Conservation (phyloP, 257 asterid species). For the Nicotiana noctiflora region DNA sequence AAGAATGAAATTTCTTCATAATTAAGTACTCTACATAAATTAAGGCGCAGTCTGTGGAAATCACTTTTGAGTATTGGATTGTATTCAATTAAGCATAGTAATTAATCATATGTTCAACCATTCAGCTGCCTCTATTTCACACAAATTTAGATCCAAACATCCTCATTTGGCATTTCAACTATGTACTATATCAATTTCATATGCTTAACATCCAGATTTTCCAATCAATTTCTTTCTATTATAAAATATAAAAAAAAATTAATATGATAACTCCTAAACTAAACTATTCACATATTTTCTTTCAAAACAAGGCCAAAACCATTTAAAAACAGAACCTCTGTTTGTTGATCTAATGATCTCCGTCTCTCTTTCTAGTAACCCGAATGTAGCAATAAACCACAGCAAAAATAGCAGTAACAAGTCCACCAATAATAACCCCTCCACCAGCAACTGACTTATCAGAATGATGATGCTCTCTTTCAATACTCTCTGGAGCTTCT, state of each 20-base stretch:
- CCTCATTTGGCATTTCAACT: not conserved
- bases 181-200: not conserved
- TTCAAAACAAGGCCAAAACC: too few species aligned
- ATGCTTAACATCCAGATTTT: not conserved
- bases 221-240: not conserved
- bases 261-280: not conserved
- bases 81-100: not conserved
- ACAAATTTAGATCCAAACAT: not conserved
- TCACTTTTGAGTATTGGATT: not conserved
- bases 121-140: not conserved
- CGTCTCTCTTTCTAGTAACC: constrained; percentile 40
- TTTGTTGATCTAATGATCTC: not conserved
- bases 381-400: constrained; percentile 70
- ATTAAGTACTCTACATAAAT: not conserved
- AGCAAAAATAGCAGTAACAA: constrained; percentile 58
- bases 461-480: constrained; percentile 38
- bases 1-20: not conserved
- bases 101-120: not conserved
- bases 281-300: not conserved
- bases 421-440: constrained; percentile 73
- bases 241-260: not conserved
- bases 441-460: constrained; percentile 61
- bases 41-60: not conserved
- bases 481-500: constrained; percentile 42
- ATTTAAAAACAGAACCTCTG: not conserved